Percentiles rank a stretch among this genome's conserved stretches.
phyloP scores from a whole-genome alignment of 129 eudicot genomes.

The Cynara cardunculus region DNA sequence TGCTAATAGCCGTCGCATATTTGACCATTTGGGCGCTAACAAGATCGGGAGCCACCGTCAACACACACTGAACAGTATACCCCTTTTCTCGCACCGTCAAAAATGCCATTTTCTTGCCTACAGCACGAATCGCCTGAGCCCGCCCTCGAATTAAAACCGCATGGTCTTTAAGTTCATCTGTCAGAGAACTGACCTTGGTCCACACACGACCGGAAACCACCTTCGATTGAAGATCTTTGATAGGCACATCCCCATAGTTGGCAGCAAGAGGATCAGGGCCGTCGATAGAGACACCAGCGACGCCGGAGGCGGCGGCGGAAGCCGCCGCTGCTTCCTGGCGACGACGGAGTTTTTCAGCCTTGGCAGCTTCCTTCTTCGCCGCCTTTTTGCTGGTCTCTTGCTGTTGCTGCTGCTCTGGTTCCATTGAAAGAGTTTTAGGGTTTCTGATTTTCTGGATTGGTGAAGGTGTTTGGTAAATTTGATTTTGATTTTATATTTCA shows the following conservation, averaged over 20 bases:
- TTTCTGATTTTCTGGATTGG: conserved; percentile 11
- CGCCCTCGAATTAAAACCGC: conserved; percentile 60
- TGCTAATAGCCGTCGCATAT: conserved; percentile 47
- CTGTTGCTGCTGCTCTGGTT: conserved; percentile 15
- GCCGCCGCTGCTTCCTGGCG: conserved; percentile 67
- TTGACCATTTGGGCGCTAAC: conserved; percentile 82
- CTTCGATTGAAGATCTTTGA: conserved; percentile 60
- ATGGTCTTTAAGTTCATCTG: conserved; percentile 36
- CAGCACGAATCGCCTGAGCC: conserved; percentile 74
- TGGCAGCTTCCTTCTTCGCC: conserved; percentile 74
- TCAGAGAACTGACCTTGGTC: conserved; percentile 48
- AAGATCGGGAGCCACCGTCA: conserved; percentile 55
- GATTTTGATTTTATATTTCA: no score
- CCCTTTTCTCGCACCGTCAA: conserved; percentile 68
- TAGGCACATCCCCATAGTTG: conserved; percentile 64
- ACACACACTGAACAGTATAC: conserved; percentile 69
- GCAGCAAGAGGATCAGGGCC: conserved; percentile 54
- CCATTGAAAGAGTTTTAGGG: conserved; percentile 17
- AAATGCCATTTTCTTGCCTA: conserved; percentile 83
- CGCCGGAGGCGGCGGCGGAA: conserved; percentile 52
- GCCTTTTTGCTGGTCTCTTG: conserved; percentile 57
- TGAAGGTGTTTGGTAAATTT: no score
- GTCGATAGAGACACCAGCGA: conserved; percentile 36
- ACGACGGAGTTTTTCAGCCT: conserved; percentile 64
- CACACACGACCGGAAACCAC: conserved; percentile 42